A percentile compares a stretch with the other conserved stretches of the same genome.
phyloP scores from a whole-genome alignment of 176 grass and related monocot species.

The Oryza coarctata region DNA sequence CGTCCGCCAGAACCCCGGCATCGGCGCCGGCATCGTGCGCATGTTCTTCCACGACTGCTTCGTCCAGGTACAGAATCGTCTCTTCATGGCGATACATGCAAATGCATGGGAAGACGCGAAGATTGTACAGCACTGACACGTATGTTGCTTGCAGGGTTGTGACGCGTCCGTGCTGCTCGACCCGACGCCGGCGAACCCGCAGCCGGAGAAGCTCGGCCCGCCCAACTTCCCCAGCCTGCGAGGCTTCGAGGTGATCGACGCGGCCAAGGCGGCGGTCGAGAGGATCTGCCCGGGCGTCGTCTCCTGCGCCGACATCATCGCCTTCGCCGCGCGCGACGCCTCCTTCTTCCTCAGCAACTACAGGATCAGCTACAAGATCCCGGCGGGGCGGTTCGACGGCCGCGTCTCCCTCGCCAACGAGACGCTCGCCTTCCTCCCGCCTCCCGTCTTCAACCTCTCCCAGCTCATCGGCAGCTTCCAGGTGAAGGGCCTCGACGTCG shows the following conservation, averaged over 20 bases:
- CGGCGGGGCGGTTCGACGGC: constrained; percentile 42
- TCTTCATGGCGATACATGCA: background rate
- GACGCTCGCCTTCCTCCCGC: constrained; percentile 16
- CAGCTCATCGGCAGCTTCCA: constrained; percentile 39
- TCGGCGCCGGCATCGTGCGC: constrained; percentile 55
- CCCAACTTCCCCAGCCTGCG: constrained; percentile 55
- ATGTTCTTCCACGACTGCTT: constrained; percentile 82
- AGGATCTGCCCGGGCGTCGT: constrained; percentile 13
- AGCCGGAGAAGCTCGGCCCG: constrained; percentile 45
- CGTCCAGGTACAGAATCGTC: constrained; percentile 28
- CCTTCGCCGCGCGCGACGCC: constrained; percentile 55
- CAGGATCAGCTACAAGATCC: constrained; percentile 25
- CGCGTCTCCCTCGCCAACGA: constrained; percentile 36
- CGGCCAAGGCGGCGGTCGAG: constrained; percentile 42
- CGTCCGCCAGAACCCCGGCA: constrained; percentile 9
- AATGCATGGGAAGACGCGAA: background rate
- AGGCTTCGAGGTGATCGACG: constrained; percentile 65
- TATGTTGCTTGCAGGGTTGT: constrained; percentile 47
- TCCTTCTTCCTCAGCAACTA: constrained; percentile 30
- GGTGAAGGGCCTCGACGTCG: constrained; percentile 22
- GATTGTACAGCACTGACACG: background rate
- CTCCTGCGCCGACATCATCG: constrained; percentile 58
- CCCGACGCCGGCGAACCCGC: background rate
- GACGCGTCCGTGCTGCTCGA: constrained; percentile 67
- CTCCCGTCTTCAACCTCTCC: background rate